Evolutionary conservation across 306 rosid genomes (phyloP).

Genomic region (Biancaea sappan): DNA sequence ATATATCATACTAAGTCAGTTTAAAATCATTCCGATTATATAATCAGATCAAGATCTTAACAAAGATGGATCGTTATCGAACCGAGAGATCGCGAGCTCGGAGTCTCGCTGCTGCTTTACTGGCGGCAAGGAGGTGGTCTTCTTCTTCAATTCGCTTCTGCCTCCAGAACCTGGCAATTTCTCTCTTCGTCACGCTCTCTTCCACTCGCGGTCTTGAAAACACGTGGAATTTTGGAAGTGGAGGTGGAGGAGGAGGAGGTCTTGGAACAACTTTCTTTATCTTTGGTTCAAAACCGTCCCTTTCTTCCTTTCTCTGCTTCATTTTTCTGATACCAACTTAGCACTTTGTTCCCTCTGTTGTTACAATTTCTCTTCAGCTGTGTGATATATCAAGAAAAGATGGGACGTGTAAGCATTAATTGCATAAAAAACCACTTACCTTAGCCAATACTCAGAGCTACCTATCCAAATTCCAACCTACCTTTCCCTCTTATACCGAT

Average conservation of each 20-base stretch:
- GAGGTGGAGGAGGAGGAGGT: constrained; percentile 51
- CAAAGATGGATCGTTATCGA: neutral
- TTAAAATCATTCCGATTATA: too few species aligned
- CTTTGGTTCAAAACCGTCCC: constrained; percentile 33
- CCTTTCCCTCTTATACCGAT: constrained; percentile 39
- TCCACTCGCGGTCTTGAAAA: constrained; percentile 25
- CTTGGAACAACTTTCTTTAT: constrained; percentile 22
- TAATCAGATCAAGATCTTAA: too few species aligned
- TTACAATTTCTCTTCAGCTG: neutral
- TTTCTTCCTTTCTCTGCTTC: constrained; percentile 43
- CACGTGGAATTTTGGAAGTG: constrained; percentile 48
- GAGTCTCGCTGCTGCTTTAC: constrained; percentile 72
- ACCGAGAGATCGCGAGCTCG: constrained; percentile 75
- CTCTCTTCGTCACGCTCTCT: constrained; percentile 70
- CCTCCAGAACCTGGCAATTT: constrained; percentile 79
- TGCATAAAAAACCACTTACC: constrained; percentile 1
- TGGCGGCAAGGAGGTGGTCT: constrained; percentile 84
- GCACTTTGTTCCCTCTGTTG: neutral
- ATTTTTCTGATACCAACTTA: neutral
- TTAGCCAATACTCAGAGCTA: constrained; percentile 35
- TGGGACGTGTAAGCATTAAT: constrained; percentile 5
- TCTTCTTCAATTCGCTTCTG: constrained; percentile 66
- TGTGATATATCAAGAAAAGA: neutral
- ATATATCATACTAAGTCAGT: neutral
- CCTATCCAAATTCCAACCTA: constrained; percentile 47